Evolutionary conservation across 2,329 filamentous ascomycete species (phyloP).

Genomic region (Aspergillus eucalypticola): DNA sequence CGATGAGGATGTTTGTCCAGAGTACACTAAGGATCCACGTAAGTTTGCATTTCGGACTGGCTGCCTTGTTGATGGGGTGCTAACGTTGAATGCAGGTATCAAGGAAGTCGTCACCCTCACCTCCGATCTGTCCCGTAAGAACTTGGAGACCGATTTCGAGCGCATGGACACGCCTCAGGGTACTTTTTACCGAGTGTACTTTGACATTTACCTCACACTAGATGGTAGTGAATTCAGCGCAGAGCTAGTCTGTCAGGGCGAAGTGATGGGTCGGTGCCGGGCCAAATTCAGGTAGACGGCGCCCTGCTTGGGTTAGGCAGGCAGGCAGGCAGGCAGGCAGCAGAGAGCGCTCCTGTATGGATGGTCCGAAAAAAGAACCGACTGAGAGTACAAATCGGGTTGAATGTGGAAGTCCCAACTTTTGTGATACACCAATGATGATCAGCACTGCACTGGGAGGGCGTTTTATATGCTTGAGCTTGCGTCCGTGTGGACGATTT

Average conservation of each 20-base stretch:
- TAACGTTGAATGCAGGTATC: constrained; percentile 65
- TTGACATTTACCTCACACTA: constrained; percentile 79
- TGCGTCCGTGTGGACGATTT: constrained; percentile 6
- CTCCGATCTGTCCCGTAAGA: constrained; percentile 94
- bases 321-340: neutral
- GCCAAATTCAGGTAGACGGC: constrained; percentile 72
- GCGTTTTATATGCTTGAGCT: constrained; percentile 16
- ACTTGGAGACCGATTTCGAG: constrained; percentile 98
- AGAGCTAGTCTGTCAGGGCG: constrained; percentile 97
- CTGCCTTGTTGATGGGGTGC: neutral
- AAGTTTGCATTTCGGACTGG: constrained; percentile 56
- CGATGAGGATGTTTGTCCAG: constrained; percentile 95
- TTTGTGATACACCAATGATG: constrained; percentile 7
- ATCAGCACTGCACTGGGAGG: constrained; percentile 20
- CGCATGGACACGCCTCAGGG: constrained; percentile 98
- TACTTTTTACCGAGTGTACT: constrained; percentile 80
- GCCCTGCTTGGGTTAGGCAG: constrained; percentile 9
- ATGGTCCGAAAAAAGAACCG: constrained; percentile 2
- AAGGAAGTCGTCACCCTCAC: constrained; percentile 98
- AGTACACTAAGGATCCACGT: constrained; percentile 99
- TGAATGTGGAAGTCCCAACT: neutral
- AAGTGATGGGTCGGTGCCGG: constrained; percentile 96
- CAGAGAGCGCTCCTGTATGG: constrained; percentile 1
- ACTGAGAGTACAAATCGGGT: constrained; percentile 2
- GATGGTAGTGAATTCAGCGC: constrained; percentile 98